Conservation (phyloP, 2,329 filamentous ascomycete genomes). For the Ceratocystis destructans region DNA sequence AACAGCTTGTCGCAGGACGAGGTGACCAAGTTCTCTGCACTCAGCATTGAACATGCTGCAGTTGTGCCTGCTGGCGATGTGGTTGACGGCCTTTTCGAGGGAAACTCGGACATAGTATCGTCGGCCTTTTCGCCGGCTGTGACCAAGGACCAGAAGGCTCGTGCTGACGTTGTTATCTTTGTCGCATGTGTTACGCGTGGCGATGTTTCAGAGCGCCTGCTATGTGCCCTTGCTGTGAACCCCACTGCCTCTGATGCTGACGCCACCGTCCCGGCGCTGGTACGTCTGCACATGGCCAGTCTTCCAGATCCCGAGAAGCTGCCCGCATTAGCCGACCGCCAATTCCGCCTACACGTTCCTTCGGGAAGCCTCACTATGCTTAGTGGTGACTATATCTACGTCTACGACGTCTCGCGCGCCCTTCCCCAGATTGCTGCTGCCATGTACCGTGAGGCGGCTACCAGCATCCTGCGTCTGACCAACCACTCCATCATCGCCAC, state of each 20-base stretch:
- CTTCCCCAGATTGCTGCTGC: constrained; percentile 47
- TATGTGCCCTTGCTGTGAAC: constrained; percentile 27
- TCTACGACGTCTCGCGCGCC: constrained; percentile 50
- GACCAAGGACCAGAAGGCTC: constrained; percentile 19
- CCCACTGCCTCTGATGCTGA: constrained; percentile 20
- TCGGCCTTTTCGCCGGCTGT: constrained; percentile 17
- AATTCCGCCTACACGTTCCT: constrained; percentile 46
- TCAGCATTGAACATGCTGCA: constrained; percentile 38
- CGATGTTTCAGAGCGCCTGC: constrained; percentile 22
- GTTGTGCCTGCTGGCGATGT: constrained; percentile 36
- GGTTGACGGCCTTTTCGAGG: constrained; percentile 41
- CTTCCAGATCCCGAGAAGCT: constrained; percentile 23
- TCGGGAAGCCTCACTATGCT: constrained; percentile 52
- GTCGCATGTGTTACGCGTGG: constrained; percentile 22
- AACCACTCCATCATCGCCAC: constrained; percentile 50
- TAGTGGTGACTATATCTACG: constrained; percentile 37
- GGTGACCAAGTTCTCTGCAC: constrained; percentile 23
- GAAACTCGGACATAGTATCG: constrained; percentile 32
- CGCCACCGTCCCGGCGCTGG: constrained; percentile 22
- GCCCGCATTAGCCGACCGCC: constrained; percentile 9
- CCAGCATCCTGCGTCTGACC: constrained; percentile 53
- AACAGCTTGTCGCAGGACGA: constrained; percentile 32
- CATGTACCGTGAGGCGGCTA: constrained; percentile 37
- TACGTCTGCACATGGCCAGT: constrained; percentile 30
- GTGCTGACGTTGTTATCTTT: constrained; percentile 42